Base-by-base conservation (phyloP, 2,329 filamentous ascomycete species). In the Cladorrhinum sp. region DNA sequence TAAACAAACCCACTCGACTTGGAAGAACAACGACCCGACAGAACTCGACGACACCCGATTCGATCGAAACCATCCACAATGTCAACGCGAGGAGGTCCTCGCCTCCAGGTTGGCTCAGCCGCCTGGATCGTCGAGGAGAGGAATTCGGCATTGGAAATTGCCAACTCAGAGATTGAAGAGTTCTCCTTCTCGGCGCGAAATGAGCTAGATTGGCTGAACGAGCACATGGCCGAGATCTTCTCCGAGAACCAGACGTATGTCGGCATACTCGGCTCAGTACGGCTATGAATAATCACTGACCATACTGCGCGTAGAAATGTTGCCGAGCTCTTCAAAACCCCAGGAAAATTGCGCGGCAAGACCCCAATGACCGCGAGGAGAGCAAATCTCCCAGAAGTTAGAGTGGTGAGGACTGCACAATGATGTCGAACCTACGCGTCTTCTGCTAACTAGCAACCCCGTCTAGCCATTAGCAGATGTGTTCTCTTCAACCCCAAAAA, bases 141-240 rank as follows among this genome's bases (percentile, higher is more conserved):
- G 68, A 83, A 88, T 49, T 90, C 93, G 70, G 88, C 91, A 14
- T 79, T 86, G 58, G 84, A 90, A 66, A 87, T 97, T 65, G 84
- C 90, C 16, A 82, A 89, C 52, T 85, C 92, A 59, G 95, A 98
- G 74, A 84, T 91, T 58, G 94, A 98, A 67, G 96, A 99, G 77
- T 96, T 98, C 72, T 86, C 90, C 49, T 98, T 91, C 77, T 92
- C 92, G 28, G 93, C 91, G 64, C 86, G 91, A 61, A 96, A 98
- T 76, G 95, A 99, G 74, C 80, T 98, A 71, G 93, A 98, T 73
- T 99, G 95, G 95, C 81, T 99, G 69, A 98, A 99, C 72, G 95
- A 98, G 77, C 95, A 99, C 75, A 97, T 99, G 94, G 86, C 86
- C 55, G 92, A 96, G 65, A 91, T 99, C 71, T 96, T 98, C 73